Evolutionary conservation across 106 monocot species (phyloP).

Genomic region (Dioscorea alata): DNA sequence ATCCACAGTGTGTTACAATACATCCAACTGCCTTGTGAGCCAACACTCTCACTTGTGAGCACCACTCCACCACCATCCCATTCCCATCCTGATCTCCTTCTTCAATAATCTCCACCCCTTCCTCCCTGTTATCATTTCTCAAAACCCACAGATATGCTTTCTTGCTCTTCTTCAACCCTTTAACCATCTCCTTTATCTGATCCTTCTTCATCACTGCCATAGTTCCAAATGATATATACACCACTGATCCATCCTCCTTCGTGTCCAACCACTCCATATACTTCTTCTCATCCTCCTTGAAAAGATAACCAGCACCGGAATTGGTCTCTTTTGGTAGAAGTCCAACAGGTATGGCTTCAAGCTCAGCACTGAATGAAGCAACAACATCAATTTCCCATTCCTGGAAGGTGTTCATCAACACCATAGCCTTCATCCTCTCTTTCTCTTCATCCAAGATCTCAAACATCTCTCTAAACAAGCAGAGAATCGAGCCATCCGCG

Average conservation of each 20-base stretch:
- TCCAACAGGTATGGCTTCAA: constrained; percentile 27
- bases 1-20: constrained; percentile 56
- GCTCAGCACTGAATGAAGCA: not conserved
- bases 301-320: constrained; percentile 2
- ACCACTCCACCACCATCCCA: constrained; percentile 42
- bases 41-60: constrained; percentile 34
- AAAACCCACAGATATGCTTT: constrained; percentile 39
- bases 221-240: constrained; percentile 55
- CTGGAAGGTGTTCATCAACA: constrained; percentile 40
- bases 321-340: constrained; percentile 10
- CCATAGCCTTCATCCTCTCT: not conserved
- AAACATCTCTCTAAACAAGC: constrained; percentile 9
- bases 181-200: constrained; percentile 33
- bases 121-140: constrained; percentile 18
- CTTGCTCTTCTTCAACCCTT: constrained; percentile 27
- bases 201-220: constrained; percentile 10
- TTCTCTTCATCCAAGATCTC: not conserved
- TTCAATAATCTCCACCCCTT: not conserved
- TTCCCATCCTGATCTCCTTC: not conserved
- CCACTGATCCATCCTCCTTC: constrained; percentile 26
- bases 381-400: constrained; percentile 21
- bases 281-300: constrained; percentile 19
- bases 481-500: too few relatives aligned
- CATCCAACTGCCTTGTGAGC: constrained; percentile 37
- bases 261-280: constrained; percentile 56